phyloP scores from a whole-genome alignment of 148 eudicot genomes.

The Salicornia ramosissima region DNA sequence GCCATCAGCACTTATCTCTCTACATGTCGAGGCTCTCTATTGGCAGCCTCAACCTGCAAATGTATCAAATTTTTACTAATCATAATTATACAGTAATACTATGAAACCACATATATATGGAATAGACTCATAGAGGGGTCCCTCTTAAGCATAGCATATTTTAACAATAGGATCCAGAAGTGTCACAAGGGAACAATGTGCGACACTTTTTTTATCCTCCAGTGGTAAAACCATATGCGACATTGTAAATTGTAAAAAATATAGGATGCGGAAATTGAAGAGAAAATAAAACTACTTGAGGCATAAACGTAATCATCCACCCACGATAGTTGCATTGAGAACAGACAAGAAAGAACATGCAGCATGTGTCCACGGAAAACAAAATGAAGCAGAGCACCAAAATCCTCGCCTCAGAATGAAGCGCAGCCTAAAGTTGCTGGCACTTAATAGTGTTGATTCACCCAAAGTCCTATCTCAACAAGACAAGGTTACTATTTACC shows the following conservation, averaged over 20 bases:
- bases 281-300: no score
- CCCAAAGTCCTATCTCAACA: no score
- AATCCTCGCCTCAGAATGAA: no score
- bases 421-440: no score
- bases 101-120: background rate
- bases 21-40: slow-evolving; percentile 12
- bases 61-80: background rate
- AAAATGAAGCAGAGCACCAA: no score
- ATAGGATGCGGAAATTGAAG: no score
- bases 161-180: background rate
- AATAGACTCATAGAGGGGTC: background rate
- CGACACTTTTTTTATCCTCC: background rate
- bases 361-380: background rate
- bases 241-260: background rate
- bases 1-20: slow-evolving; percentile 12
- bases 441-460: no score
- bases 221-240: background rate
- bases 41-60: slow-evolving; percentile 13
- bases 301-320: no score
- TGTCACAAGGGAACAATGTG: background rate
- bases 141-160: background rate
- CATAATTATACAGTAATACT: background rate
- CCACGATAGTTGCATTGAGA: background rate
- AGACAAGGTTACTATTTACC: no score
- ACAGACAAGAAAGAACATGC: background rate